A percentile compares a stretch with the other conserved stretches of the same genome.
These are phyloP conservation scores for Spathaspora sp. DNA, from an alignment of 805 yeast species.

Conservation along the genomic window DNA sequence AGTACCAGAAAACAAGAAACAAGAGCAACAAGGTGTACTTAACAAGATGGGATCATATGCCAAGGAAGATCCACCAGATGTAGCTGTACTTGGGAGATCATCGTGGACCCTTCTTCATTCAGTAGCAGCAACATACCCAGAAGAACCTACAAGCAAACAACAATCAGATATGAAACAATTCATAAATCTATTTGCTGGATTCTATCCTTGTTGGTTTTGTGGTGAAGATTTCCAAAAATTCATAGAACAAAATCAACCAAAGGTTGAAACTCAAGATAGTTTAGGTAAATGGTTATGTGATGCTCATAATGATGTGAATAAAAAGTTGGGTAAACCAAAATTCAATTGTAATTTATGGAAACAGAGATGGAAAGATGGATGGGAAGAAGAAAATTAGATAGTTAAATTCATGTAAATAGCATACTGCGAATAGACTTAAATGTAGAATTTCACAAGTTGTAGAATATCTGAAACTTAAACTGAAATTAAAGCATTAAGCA, in stretches of 20 bases:
- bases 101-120: constrained; percentile 93
- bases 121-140: constrained; percentile 87
- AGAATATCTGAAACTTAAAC: too few species aligned
- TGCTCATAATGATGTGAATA: constrained; percentile 93
- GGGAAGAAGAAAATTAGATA: constrained; percentile 45
- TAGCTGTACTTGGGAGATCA: constrained; percentile 70
- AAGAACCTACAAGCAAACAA: constrained; percentile 53
- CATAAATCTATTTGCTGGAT: constrained; percentile 62
- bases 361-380: constrained; percentile 92
- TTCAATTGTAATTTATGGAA: constrained; percentile 91
- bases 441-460: too few species aligned
- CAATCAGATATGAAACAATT: constrained; percentile 73
- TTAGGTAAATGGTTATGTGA: constrained; percentile 90
- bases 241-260: constrained; percentile 50
- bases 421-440: not conserved
- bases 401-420: not conserved
- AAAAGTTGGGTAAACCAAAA: constrained; percentile 75
- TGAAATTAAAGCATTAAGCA: not conserved
- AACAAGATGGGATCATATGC: constrained; percentile 19
- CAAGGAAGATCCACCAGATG: constrained; percentile 82
- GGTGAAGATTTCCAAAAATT: constrained; percentile 77
- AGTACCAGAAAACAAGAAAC: not conserved
- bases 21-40: constrained; percentile 2
- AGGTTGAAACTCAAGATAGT: constrained; percentile 64
- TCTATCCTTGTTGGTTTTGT: constrained; percentile 94